phyloP scores from a whole-genome alignment of 176 grass and related monocot species.

The Bolboschoenus planiculmis region DNA sequence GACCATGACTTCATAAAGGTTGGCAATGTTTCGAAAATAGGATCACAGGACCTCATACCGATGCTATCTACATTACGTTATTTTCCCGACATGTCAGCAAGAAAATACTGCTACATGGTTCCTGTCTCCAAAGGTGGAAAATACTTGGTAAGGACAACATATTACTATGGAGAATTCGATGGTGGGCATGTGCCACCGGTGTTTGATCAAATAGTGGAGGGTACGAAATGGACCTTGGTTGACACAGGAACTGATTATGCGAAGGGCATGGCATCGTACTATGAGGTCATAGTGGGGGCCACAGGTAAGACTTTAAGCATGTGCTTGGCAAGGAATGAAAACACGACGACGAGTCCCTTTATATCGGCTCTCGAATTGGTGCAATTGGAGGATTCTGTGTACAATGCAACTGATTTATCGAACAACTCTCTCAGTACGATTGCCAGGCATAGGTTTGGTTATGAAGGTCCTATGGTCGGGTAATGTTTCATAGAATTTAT shows the following conservation, averaged over 20 bases:
- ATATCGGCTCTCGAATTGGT: conserved; percentile 81
- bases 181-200: conserved; percentile 40
- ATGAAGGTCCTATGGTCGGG: conserved; percentile 28
- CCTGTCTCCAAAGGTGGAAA: conserved; percentile 26
- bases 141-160: conserved; percentile 72
- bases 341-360: conserved; percentile 61
- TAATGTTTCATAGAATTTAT: conserved; percentile 24
- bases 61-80: conserved; percentile 52
- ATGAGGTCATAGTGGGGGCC: conserved; percentile 47
- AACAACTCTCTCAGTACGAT: conserved; percentile 54
- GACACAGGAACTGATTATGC: conserved; percentile 50
- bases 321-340: conserved; percentile 53
- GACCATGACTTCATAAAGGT: conserved; percentile 42
- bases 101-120: conserved; percentile 71
- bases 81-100: conserved; percentile 47
- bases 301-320: conserved; percentile 43
- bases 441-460: conserved; percentile 67
- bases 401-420: conserved; percentile 54
- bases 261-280: conserved; percentile 55
- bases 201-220: conserved; percentile 75
- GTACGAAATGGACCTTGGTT: conserved; percentile 66
- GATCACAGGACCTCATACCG: not conserved
- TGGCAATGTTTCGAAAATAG: conserved; percentile 27
- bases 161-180: conserved; percentile 84
- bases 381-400: conserved; percentile 51